Evolutionary conservation across 2,329 filamentous ascomycete species (phyloP), one percentile per base, ranked within the genome.

Genomic region (Epicoccum nigrum): DNA sequence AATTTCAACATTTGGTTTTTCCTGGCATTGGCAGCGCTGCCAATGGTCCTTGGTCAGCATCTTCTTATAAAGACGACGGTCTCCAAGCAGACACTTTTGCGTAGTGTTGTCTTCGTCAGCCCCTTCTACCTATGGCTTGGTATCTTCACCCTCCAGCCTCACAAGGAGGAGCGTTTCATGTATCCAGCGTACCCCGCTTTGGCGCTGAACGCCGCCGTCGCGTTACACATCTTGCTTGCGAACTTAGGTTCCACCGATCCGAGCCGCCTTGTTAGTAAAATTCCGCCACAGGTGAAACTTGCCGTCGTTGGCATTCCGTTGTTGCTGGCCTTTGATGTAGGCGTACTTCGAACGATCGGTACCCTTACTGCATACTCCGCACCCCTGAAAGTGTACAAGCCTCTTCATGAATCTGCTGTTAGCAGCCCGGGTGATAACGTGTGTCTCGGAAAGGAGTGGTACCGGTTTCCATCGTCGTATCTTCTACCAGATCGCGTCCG

Each of bases 151-250:
- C 71, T 88, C 7, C 94, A 99, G 70, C 90, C 94, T 13, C 94
- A 99, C 76, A 99, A 99, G 68, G 94, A 99, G 72, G 94, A 99
- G 75, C 83, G 94, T 6, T 99, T 99, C 78, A 97, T 99, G 92
- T 99, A 96, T 67, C 94, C 94, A 0, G 89, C 86, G 2, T 99
- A 99, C 66, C 94, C 94, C 1, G 91, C 93, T 57, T 80, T 99
- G 30, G 88, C 89, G 0, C 80, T 99, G 28, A 97, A 96, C 65
- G 92, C 92, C 2, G 89, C 93, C 7, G 83, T 97, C 45, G 84
- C 90, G 4, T 77, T 95, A 28, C 92, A 97, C 71, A 88, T 95
- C 51, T 67, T 95, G 1, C 80, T 97, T 13, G 81, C 86, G 11
- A 86, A 87, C 30, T 76, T 96, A 39, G 91, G 92, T 15, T 86